Conservation (phyloP, 2,329 filamentous ascomycete species). For the Phialocephala sp. region DNA sequence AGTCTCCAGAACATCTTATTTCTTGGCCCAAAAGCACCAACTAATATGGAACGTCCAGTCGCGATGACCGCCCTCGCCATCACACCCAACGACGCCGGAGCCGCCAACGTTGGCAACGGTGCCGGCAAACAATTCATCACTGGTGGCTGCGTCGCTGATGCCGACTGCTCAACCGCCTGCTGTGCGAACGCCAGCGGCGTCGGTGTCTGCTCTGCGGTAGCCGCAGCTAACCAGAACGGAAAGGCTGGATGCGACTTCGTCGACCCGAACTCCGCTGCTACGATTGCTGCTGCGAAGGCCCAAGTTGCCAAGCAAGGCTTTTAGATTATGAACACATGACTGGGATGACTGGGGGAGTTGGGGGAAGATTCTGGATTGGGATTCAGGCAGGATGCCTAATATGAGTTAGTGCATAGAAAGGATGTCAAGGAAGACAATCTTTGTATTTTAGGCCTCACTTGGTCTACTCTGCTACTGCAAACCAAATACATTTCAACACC, state of each 20-base stretch:
- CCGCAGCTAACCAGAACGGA: constrained; percentile 45
- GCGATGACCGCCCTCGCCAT: constrained; percentile 42
- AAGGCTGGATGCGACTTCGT: constrained; percentile 47
- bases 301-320: constrained; percentile 45
- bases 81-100: constrained; percentile 45
- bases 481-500: not conserved
- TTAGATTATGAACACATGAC: constrained; percentile 26
- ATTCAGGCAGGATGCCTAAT: not conserved
- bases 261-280: constrained; percentile 44
- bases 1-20: constrained; percentile 23
- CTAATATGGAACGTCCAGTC: constrained; percentile 33
- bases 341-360: not conserved
- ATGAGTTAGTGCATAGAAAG: not conserved
- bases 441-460: not conserved
- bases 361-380: not conserved
- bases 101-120: constrained; percentile 45
- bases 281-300: constrained; percentile 32
- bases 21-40: constrained; percentile 3
- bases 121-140: constrained; percentile 47
- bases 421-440: not conserved
- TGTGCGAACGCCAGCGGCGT: constrained; percentile 42
- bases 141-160: constrained; percentile 45
- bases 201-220: constrained; percentile 46
- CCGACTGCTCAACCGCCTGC: constrained; percentile 45
- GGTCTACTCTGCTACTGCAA: not conserved